These are phyloP conservation scores for Phytophthora quininea DNA, from an alignment of 352 stramenopile genomes.

Conservation along the genomic window DNA sequence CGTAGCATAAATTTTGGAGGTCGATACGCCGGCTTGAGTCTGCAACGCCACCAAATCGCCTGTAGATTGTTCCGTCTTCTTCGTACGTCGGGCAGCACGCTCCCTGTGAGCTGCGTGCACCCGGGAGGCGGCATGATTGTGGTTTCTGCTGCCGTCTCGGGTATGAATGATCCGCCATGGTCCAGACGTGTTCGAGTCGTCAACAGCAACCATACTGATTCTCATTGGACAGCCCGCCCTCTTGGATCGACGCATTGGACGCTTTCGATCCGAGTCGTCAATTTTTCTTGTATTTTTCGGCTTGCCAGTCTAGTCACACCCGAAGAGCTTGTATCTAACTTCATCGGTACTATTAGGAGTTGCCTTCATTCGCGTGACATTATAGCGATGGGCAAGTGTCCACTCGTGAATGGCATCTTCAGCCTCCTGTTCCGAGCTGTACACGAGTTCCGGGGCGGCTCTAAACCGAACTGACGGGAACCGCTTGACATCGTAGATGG, in stretches of 20 bases:
- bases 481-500: too few relatives aligned
- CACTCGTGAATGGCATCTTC: not conserved
- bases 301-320: not conserved
- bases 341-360: not conserved
- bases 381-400: not conserved
- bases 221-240: not conserved
- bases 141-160: not conserved
- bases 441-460: too few relatives aligned
- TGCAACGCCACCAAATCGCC: not conserved
- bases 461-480: too few relatives aligned
- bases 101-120: not conserved
- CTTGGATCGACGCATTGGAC: not conserved
- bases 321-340: not conserved
- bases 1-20: constrained; percentile 7
- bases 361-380: not conserved
- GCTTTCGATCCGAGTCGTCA: not conserved
- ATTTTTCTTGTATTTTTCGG: not conserved
- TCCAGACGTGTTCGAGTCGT: not conserved
- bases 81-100: not conserved
- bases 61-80: not conserved
- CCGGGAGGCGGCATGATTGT: not conserved
- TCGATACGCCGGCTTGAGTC: not conserved
- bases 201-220: not conserved
- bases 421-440: not conserved
- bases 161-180: not conserved